A percentile compares a stretch with the other conserved stretches of the same genome.
Conservation (phyloP, 331 rosid species). For the Acacia concinna region DNA sequence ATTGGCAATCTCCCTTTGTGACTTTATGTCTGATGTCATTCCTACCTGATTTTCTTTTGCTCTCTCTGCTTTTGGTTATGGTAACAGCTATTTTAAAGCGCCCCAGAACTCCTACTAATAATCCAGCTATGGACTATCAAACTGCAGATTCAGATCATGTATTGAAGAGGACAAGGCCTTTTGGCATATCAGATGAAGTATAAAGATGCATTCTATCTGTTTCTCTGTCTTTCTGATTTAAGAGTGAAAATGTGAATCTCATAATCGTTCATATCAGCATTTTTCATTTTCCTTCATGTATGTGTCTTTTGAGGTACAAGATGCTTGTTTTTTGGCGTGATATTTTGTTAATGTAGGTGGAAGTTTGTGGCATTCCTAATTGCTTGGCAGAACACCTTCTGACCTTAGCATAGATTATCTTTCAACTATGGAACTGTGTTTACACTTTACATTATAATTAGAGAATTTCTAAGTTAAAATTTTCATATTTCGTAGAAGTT, state of each 20-base stretch:
- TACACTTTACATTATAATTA: neutral
- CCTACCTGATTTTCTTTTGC: constrained; percentile 29
- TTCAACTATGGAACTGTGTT: constrained; percentile 18
- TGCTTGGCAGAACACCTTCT: neutral
- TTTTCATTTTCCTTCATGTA: neutral
- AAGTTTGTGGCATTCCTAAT: constrained; percentile 18
- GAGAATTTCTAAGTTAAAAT: constrained; percentile 1
- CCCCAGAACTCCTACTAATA: constrained; percentile 93
- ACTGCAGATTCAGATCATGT: constrained; percentile 94
- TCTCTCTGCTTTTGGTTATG: constrained; percentile 33
- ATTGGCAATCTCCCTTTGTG: neutral
- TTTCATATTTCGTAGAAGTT: neutral
- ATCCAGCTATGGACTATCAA: constrained; percentile 93
- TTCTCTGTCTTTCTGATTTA: constrained; percentile 26
- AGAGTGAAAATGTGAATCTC: constrained; percentile 20
- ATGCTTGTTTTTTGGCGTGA: neutral
- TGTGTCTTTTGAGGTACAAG: neutral
- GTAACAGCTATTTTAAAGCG: constrained; percentile 81
- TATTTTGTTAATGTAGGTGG: neutral
- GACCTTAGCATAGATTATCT: neutral
- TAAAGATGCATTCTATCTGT: constrained; percentile 24
- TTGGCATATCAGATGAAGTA: constrained; percentile 91
- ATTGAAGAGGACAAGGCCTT: constrained; percentile 89
- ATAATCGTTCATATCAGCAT: neutral
- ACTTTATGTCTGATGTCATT: neutral